A percentile compares a stretch with the other conserved stretches of the same genome.
phyloP scores from a whole-genome alignment of 2,329 filamentous ascomycete species.

The Ascochyta clinopodiicola region DNA sequence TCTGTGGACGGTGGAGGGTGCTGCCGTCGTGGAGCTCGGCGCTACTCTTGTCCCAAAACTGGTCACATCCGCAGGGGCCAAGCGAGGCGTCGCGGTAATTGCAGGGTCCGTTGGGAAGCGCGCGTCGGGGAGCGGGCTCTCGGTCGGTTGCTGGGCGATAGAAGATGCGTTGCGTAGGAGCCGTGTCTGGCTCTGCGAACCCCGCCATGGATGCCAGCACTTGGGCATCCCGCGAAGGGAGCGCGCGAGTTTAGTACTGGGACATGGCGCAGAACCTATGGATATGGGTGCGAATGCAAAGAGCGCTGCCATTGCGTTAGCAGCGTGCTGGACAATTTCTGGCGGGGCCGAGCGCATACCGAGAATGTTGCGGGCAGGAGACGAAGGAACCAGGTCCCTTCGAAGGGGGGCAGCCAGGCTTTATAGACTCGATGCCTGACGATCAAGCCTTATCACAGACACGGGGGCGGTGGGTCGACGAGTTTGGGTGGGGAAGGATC shows the following conservation, averaged over 20 bases:
- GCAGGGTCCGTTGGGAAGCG: conserved; percentile 60
- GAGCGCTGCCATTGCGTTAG: conserved; percentile 35
- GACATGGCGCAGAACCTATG: conserved; percentile 33
- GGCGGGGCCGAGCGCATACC: conserved; percentile 41
- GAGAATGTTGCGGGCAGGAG: conserved; percentile 29
- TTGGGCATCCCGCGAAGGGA: conserved; percentile 42
- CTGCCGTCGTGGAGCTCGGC: conserved; percentile 42
- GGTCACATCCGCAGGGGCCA: conserved; percentile 60
- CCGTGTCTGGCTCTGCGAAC: conserved; percentile 34
- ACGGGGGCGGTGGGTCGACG: conserved; percentile 23
- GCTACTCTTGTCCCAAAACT: conserved; percentile 56
- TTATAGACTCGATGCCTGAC: conserved; percentile 21
- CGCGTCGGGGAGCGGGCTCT: conserved; percentile 32
- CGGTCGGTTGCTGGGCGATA: conserved; percentile 23
- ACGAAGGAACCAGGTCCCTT: conserved; percentile 22
- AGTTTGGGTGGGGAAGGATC: conserved; percentile 18
- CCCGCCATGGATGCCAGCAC: conserved; percentile 46
- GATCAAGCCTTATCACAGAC: conserved; percentile 20
- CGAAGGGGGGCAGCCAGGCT: conserved; percentile 22
- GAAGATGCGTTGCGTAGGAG: conserved; percentile 24
- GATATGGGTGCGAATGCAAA: neutral
- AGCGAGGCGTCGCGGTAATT: conserved; percentile 57
- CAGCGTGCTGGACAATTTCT: conserved; percentile 22
- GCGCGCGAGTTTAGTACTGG: conserved; percentile 34
- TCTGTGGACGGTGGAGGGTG: conserved; percentile 30